These are phyloP conservation scores for Colletotrichum sp. DNA, from an alignment of 2,329 filamentous ascomycete genomes.

Conservation along the genomic window DNA sequence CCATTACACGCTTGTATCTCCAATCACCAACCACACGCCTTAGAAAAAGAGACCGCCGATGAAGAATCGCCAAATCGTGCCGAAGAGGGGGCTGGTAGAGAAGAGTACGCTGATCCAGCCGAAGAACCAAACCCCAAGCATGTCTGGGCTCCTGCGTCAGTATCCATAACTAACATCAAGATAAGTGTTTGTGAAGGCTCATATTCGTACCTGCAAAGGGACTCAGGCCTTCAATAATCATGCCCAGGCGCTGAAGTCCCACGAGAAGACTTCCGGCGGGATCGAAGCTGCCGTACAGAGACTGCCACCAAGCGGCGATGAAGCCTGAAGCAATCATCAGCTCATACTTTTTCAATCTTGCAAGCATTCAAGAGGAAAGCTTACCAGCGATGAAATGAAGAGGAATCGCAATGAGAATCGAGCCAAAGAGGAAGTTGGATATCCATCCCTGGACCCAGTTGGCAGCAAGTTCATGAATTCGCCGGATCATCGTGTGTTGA, in stretches of 20 bases:
- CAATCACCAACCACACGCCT: background rate
- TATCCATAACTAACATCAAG: accelerated
- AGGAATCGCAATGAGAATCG: background rate
- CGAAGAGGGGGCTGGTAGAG: accelerated
- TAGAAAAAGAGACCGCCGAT: background rate
- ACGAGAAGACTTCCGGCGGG: background rate
- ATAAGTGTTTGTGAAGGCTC: accelerated
- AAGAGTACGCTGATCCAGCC: background rate
- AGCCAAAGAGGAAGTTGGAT: background rate
- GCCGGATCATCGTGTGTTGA: background rate
- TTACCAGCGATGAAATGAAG: background rate
- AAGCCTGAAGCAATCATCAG: background rate
- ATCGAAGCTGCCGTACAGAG: background rate
- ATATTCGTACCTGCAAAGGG: background rate
- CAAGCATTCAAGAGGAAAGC: accelerated
- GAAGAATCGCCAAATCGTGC: background rate
- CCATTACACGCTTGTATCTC: background rate
- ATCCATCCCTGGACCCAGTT: background rate
- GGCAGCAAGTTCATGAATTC: background rate
- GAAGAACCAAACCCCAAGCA: background rate
- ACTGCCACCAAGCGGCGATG: background rate
- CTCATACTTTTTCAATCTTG: background rate
- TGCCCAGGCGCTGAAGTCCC: background rate
- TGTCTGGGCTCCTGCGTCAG: background rate
- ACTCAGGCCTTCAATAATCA: background rate